Conservation (phyloP, 1,139 yeast genomes). For the Geotrichum candidum region DNA sequence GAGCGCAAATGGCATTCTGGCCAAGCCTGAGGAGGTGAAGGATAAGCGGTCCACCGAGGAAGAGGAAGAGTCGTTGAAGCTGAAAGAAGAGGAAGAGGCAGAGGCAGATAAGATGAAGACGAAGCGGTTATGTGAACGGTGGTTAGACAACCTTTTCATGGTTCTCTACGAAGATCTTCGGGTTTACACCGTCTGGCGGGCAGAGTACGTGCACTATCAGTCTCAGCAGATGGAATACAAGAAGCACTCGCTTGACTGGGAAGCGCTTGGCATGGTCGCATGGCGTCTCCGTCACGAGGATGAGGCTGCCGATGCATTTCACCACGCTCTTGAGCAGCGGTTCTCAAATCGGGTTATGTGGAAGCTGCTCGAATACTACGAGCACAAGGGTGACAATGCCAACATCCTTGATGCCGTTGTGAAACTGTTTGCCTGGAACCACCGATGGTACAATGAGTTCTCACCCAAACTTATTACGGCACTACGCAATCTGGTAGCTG, state of each 20-base stretch:
- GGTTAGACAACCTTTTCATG: slow-evolving; percentile 87
- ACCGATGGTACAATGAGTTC: slow-evolving; percentile 93
- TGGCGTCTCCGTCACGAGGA: slow-evolving; percentile 70
- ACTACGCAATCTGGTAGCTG: slow-evolving; percentile 57
- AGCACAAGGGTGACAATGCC: slow-evolving; percentile 15
- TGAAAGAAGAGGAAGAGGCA: slow-evolving; percentile 4
- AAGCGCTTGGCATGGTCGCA: slow-evolving; percentile 77
- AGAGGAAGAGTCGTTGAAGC: slow-evolving; percentile 3
- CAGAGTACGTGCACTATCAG: slow-evolving; percentile 75
- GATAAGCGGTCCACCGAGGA: slow-evolving; percentile 7
- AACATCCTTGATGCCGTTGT: slow-evolving; percentile 56
- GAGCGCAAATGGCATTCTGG: slow-evolving; percentile 16
- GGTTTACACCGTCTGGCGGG: slow-evolving; percentile 86
- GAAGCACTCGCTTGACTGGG: slow-evolving; percentile 91
- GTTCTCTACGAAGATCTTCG: slow-evolving; percentile 83
- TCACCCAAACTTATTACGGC: slow-evolving; percentile 58
- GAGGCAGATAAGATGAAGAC: slow-evolving; percentile 40
- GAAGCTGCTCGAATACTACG: slow-evolving; percentile 64
- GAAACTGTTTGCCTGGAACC: slow-evolving; percentile 86
- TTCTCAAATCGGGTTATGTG: slow-evolving; percentile 79
- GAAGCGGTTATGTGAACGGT: slow-evolving; percentile 86
- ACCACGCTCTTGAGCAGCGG: slow-evolving; percentile 66
- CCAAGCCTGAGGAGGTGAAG: slow-evolving; percentile 18
- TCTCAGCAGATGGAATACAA: slow-evolving; percentile 68
- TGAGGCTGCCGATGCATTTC: slow-evolving; percentile 75